Conservation (phyloP, 257 asterid species). For the Echium plantagineum region DNA sequence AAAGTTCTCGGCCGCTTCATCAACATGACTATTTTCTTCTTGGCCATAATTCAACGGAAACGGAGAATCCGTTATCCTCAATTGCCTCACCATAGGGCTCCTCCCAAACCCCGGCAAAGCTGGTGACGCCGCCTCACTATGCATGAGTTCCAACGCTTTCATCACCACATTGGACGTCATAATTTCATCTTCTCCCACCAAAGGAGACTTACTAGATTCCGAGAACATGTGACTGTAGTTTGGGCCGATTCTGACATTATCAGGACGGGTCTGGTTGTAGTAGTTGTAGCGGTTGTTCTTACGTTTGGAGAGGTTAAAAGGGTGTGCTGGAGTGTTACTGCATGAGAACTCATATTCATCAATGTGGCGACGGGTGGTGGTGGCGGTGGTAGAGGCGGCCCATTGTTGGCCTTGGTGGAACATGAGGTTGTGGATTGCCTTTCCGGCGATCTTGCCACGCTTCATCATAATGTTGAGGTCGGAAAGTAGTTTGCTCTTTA, state of each 20-base stretch:
- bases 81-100: constrained; percentile 29
- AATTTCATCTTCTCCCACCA: background rate
- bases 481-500: constrained; percentile 15
- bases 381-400: constrained; percentile 1
- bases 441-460: constrained; percentile 17
- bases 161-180: constrained; percentile 19
- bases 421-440: constrained; percentile 16
- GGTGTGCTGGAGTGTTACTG: constrained; percentile 11
- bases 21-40: constrained; percentile 12
- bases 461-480: constrained; percentile 21
- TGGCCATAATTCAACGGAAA: constrained; percentile 11
- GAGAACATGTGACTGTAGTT: background rate
- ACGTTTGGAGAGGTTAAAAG: constrained; percentile 2
- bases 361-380: background rate
- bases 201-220: background rate
- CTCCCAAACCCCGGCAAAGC: constrained; percentile 27
- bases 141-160: constrained; percentile 34
- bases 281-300: background rate
- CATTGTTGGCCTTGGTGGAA: constrained; percentile 13
- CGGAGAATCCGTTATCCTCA: constrained; percentile 30
- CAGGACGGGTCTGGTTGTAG: background rate
- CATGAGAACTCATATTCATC: constrained; percentile 16
- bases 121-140: constrained; percentile 30
- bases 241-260: too few relatives aligned
- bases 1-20: constrained; percentile 24